These are phyloP conservation scores for Rhazya stricta DNA, from an alignment of 257 asterid species.

Conservation along the genomic window DNA sequence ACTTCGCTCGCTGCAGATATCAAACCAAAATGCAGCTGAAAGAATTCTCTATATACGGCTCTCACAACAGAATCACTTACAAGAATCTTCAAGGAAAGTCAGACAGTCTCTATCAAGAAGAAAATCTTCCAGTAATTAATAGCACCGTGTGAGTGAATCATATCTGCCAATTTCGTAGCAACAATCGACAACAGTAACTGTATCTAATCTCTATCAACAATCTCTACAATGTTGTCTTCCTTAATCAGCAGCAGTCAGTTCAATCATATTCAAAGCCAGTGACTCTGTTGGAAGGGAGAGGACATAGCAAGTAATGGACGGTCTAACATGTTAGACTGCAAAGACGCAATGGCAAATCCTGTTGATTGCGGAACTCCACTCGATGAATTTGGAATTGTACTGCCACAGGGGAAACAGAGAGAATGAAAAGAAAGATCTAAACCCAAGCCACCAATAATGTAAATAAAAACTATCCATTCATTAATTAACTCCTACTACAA, in stretches of 20 bases:
- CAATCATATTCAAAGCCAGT: constrained; percentile 41
- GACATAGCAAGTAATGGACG: constrained; percentile 58
- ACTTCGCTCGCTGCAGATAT: too few relatives aligned
- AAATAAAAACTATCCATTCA: background rate
- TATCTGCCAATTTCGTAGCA: constrained; percentile 15
- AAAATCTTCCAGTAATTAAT: constrained; percentile 1
- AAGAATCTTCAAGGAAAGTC: background rate
- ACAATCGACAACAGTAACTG: constrained; percentile 14
- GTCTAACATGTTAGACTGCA: constrained; percentile 58
- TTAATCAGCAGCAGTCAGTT: constrained; percentile 10
- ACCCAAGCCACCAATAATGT: constrained; percentile 1
- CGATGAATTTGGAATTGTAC: constrained; percentile 53
- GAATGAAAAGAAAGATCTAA: background rate
- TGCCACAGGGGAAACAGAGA: constrained; percentile 27
- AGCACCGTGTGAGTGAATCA: background rate
- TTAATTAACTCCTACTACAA: background rate
- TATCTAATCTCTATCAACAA: constrained; percentile 17
- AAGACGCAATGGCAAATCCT: constrained; percentile 53
- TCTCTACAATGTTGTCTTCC: background rate
- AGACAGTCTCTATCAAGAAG: background rate
- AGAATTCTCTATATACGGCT: background rate
- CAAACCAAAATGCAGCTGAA: background rate
- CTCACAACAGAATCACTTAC: background rate
- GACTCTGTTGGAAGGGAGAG: constrained; percentile 55
- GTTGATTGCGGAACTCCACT: constrained; percentile 65